phyloP scores from a whole-genome alignment of 2,329 filamentous ascomycete genomes.

The Penicillium glabrum region DNA sequence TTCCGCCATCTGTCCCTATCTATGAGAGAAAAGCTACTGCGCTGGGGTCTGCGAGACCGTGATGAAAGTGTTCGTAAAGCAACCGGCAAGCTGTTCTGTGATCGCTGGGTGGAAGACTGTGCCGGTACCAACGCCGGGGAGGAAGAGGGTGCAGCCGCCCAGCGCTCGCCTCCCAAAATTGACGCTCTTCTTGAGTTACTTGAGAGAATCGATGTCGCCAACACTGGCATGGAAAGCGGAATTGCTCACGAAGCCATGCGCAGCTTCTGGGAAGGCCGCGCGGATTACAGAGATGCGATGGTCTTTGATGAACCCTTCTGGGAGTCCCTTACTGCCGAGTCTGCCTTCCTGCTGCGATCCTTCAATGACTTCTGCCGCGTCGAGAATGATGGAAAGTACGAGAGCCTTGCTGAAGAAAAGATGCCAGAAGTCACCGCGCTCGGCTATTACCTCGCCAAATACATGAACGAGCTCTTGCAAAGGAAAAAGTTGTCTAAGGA shows the following conservation, averaged over 20 bases:
- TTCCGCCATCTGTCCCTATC: slow-evolving; percentile 90
- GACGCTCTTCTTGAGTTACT: slow-evolving; percentile 87
- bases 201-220: slow-evolving; percentile 90
- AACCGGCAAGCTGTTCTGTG: slow-evolving; percentile 82
- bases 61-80: slow-evolving; percentile 94
- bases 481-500: slow-evolving; percentile 38
- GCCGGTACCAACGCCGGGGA: slow-evolving; percentile 65
- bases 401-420: slow-evolving; percentile 81
- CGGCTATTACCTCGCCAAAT: slow-evolving; percentile 80
- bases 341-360: slow-evolving; percentile 84
- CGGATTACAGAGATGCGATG: slow-evolving; percentile 52
- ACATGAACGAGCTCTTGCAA: slow-evolving; percentile 59
- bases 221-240: slow-evolving; percentile 84
- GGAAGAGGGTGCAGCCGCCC: slow-evolving; percentile 50
- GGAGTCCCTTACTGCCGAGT: slow-evolving; percentile 65
- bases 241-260: slow-evolving; percentile 93
- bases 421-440: slow-evolving; percentile 92
- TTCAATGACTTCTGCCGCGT: slow-evolving; percentile 91
- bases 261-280: slow-evolving; percentile 91
- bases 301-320: slow-evolving; percentile 48
- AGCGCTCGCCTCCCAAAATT: slow-evolving; percentile 65
- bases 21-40: slow-evolving; percentile 90
- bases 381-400: slow-evolving; percentile 71
- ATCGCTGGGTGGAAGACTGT: slow-evolving; percentile 98
- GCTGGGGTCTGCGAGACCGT: slow-evolving; percentile 91